phyloP scores from a whole-genome alignment of 2,329 filamentous ascomycete genomes.

The Venturia aucupariae region DNA sequence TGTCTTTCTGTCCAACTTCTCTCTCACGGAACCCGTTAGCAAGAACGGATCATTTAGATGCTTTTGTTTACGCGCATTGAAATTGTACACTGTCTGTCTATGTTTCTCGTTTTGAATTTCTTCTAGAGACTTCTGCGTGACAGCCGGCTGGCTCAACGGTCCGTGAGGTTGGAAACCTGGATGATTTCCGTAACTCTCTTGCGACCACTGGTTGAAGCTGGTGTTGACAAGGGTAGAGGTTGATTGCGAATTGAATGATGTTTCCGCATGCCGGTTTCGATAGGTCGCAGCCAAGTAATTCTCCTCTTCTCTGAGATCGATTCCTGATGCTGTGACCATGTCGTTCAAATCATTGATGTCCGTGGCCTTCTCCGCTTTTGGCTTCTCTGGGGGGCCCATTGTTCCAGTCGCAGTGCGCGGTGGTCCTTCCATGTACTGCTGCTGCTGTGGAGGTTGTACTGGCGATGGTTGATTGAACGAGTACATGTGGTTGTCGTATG shows the following conservation, averaged over 20 bases:
- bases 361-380: constrained; percentile 47
- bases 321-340: constrained; percentile 72
- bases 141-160: constrained; percentile 43
- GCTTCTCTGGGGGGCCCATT: constrained; percentile 46
- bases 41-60: constrained; percentile 69
- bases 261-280: constrained; percentile 35
- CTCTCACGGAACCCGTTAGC: constrained; percentile 48
- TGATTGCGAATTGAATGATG: background rate
- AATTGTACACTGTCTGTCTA: constrained; percentile 53
- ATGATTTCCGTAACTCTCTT: constrained; percentile 18
- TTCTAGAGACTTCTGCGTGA: constrained; percentile 56
- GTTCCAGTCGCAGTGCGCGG: constrained; percentile 25
- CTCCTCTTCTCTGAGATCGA: constrained; percentile 80
- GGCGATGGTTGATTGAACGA: constrained; percentile 49
- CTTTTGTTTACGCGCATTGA: constrained; percentile 52
- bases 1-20: constrained; percentile 47
- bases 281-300: constrained; percentile 65
- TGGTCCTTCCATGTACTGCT: constrained; percentile 6
- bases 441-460: constrained; percentile 17
- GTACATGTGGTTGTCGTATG: constrained; percentile 19
- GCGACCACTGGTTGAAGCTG: constrained; percentile 15
- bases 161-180: constrained; percentile 16
- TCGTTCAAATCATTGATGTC: constrained; percentile 69
- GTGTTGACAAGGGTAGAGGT: background rate
- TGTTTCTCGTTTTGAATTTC: constrained; percentile 58